Base-by-base conservation (phyloP, 2,329 filamentous ascomycete genomes). In the Exophiala alcalophila region DNA sequence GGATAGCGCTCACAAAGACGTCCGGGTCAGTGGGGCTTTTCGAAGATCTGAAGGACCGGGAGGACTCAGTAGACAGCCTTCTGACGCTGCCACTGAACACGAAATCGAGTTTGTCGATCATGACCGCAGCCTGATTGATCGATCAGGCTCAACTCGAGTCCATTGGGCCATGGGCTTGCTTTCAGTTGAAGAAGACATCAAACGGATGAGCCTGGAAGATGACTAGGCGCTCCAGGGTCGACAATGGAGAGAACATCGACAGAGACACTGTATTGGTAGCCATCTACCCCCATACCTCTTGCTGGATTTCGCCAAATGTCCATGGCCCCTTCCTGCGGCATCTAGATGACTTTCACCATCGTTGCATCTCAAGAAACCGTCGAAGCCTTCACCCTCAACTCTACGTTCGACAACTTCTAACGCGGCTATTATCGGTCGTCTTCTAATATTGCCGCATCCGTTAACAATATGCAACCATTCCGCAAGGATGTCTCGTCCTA, bases 141-240 rank as follows among this genome's bases (percentile, higher is more conserved):
- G 84, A n/a, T 76, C 76, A 32, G 74, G 76, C 52, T 73, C 72
- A 6, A 78, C 85, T 56, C 73, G 80, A 54, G 72, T 84, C 3
- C 80, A 83, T 56, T 89, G 84, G 68, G 88, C 87, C 1, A 74
- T 94, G 61, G 90, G 90, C 1, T 59, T 95, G 44, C 65, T 94
- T 49, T 81, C 80, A 2, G 75, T 87, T n/a, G 85, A 94, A 57
- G 78, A 83, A 43, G 86, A 94, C 62, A 71, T 92, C 51, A 73
- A 80, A 50, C 72, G 69, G 55, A 63, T 86, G 56, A 77, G 78
- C 43, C 58, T 86, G 27, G 71, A 40, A 16, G 38, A 40, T 9
- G 21, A 28, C 5, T 46, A 41, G 37, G n/a, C n/a, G n/a, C n/a
- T n/a, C n/a, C n/a, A n/a, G n/a, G n/a, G 23, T 18, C 37, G n/a